phyloP scores from a whole-genome alignment of 208 protist genomes.

The Acanthamoeba sp. region DNA sequence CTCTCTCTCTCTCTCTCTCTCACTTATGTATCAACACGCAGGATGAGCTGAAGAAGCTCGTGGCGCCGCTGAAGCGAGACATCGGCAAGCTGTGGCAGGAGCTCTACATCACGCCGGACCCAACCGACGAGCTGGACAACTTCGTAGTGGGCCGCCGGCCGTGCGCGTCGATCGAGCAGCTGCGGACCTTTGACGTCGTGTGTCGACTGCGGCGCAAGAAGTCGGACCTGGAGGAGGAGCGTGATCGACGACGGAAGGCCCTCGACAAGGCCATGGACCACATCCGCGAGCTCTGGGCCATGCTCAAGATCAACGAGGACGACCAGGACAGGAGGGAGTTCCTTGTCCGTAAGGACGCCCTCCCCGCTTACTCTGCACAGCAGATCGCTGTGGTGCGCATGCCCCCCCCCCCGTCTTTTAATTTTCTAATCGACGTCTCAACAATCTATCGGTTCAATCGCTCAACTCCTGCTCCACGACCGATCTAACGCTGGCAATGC shows the following conservation, averaged over 20 bases:
- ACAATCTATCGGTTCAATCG: too few relatives aligned
- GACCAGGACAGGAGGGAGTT: slow-evolving; percentile 21
- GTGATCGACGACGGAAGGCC: slow-evolving; percentile 36
- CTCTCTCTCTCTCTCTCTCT: not conserved
- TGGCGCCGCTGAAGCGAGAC: slow-evolving; percentile 8
- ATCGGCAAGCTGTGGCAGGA: not conserved
- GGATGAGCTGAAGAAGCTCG: slow-evolving; percentile 9
- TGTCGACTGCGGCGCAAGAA: not conserved
- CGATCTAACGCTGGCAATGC: too few relatives aligned
- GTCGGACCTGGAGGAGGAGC: slow-evolving; percentile 13
- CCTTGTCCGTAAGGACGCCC: not conserved
- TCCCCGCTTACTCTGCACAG: not conserved
- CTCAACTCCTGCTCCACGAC: too few relatives aligned
- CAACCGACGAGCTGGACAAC: slow-evolving; percentile 38
- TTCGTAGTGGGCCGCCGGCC: slow-evolving; percentile 3
- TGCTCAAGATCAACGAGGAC: slow-evolving; percentile 20
- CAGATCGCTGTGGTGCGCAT: slow-evolving; percentile 53
- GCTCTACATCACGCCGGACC: slow-evolving; percentile 54
- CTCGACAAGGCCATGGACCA: slow-evolving; percentile 61
- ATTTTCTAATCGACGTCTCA: not conserved
- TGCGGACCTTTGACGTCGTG: slow-evolving; percentile 36
- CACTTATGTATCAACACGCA: not conserved
- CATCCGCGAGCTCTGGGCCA: slow-evolving; percentile 16
- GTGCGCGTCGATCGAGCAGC: slow-evolving; percentile 40
- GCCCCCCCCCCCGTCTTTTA: too few relatives aligned